Evolutionary conservation across 257 asterid genomes (phyloP).

Genomic region (Solanum chmielewskii): DNA sequence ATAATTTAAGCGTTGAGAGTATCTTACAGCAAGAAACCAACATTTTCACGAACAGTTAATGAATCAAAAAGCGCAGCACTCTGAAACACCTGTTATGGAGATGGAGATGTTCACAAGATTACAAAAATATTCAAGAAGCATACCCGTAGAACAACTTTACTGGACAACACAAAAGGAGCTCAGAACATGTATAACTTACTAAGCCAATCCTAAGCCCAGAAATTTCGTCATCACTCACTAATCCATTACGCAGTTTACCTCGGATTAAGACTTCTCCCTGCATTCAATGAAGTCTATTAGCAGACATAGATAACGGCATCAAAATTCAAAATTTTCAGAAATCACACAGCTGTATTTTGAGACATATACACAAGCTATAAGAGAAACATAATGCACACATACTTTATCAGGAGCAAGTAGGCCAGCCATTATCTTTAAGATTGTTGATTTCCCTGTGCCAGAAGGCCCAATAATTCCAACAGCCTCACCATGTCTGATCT

Average conservation of each 20-base stretch:
- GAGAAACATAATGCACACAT: not conserved
- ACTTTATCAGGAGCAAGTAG: slow-evolving; percentile 99
- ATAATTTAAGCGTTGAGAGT: not conserved
- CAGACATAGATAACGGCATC: not conserved
- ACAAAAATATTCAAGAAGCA: slow-evolving; percentile 6
- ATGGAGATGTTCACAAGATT: slow-evolving; percentile 4
- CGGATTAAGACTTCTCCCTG: slow-evolving; percentile 95
- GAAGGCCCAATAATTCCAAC: slow-evolving; percentile 99
- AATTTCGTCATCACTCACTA: slow-evolving; percentile 92
- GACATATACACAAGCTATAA: not conserved
- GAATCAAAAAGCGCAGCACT: slow-evolving; percentile 99
- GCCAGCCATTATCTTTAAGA: slow-evolving; percentile 95
- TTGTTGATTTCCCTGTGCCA: slow-evolving; percentile 97
- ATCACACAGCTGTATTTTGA: not conserved
- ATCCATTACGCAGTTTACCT: slow-evolving; percentile 77
- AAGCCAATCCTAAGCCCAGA: slow-evolving; percentile 97
- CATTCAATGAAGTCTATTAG: slow-evolving; percentile 8
- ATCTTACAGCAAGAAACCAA: slow-evolving; percentile 93
- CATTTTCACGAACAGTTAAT: slow-evolving; percentile 90
- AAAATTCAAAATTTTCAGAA: slow-evolving; percentile 3
- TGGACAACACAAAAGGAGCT: not conserved
- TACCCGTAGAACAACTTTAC: not conserved
- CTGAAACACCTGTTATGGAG: slow-evolving; percentile 74
- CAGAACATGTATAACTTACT: slow-evolving; percentile 37
- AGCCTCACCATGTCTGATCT: slow-evolving; percentile 99